phyloP scores from a whole-genome alignment of 768 basidiomycete species.

The Thelephora aurantiotincta region DNA sequence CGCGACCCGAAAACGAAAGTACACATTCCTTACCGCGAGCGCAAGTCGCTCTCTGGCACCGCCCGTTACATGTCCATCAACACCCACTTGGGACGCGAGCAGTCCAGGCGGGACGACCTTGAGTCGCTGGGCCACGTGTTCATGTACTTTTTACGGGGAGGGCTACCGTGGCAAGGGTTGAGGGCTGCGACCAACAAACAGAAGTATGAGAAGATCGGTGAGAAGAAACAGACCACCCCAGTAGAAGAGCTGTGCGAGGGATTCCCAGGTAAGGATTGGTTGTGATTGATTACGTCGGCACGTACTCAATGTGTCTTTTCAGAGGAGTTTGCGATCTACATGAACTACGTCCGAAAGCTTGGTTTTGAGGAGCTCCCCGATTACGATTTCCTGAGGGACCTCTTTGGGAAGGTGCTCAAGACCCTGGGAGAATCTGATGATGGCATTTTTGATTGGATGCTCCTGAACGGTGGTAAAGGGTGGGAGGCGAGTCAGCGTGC shows the following conservation, averaged over 20 bases:
- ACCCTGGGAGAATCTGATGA: conserved; percentile 82
- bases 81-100: conserved; percentile 92
- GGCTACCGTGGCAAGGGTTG: conserved; percentile 95
- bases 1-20: conserved; percentile 95
- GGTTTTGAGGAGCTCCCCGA: conserved; percentile 97
- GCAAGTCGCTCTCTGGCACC: conserved; percentile 92
- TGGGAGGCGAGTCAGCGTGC: conserved; percentile 67
- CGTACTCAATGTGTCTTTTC: conserved; percentile 4
- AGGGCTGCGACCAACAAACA: conserved; percentile 98
- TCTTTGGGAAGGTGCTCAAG: conserved; percentile 87
- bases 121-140: conserved; percentile 98
- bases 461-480: conserved; percentile 85
- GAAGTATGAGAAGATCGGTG: conserved; percentile 99
- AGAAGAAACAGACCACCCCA: conserved; percentile 92
- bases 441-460: conserved; percentile 93
- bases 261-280: conserved; percentile 63
- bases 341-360: conserved; percentile 98
- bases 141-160: conserved; percentile 97
- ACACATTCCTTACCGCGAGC: conserved; percentile 98
- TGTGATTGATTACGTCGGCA: conserved; percentile 1
- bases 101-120: conserved; percentile 88
- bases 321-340: conserved; percentile 98
- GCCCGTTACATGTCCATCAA: conserved; percentile 99
- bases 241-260: conserved; percentile 93
- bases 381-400: conserved; percentile 92